A percentile compares a stretch with the other conserved stretches of the same genome.
phyloP scores from a whole-genome alignment of 257 asterid genomes.

The Verbena officinalis region DNA sequence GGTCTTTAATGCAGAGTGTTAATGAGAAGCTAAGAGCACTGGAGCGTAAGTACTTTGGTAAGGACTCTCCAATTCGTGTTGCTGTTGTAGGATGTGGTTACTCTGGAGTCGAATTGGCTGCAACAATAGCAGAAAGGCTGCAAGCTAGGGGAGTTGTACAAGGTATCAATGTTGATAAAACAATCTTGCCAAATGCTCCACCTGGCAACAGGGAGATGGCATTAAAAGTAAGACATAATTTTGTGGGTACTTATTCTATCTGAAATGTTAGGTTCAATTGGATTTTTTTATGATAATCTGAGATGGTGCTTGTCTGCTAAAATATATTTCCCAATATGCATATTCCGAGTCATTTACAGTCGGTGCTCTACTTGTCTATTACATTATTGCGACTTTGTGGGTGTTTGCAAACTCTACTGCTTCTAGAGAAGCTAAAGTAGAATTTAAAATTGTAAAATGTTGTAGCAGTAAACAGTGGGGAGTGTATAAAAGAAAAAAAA shows the following conservation, averaged over 20 bases:
- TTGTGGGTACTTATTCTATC: constrained; percentile 12
- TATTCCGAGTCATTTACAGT: no score
- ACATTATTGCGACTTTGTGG: no score
- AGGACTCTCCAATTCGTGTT: constrained; percentile 67
- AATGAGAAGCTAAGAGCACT: constrained; percentile 64
- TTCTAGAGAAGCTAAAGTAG: no score
- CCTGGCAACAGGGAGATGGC: constrained; percentile 90
- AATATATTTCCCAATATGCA: no score
- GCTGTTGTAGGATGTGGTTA: constrained; percentile 98
- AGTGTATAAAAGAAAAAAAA: no score
- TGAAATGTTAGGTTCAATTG: background rate
- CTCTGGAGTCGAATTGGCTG: constrained; percentile 93
- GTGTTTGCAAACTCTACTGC: no score
- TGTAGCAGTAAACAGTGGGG: no score
- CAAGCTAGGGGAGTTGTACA: constrained; percentile 70
- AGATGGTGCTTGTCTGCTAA: background rate
- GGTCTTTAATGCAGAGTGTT: constrained; percentile 63
- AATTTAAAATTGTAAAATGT: no score
- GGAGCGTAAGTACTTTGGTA: constrained; percentile 74
- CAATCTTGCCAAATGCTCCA: constrained; percentile 82
- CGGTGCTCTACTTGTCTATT: no score
- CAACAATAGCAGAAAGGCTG: constrained; percentile 90
- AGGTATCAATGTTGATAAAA: constrained; percentile 76
- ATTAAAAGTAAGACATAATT: constrained; percentile 59
- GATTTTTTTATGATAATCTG: background rate